Conservation (phyloP, 1,284 basidiomycete genomes). For the Serendipita sp. region DNA sequence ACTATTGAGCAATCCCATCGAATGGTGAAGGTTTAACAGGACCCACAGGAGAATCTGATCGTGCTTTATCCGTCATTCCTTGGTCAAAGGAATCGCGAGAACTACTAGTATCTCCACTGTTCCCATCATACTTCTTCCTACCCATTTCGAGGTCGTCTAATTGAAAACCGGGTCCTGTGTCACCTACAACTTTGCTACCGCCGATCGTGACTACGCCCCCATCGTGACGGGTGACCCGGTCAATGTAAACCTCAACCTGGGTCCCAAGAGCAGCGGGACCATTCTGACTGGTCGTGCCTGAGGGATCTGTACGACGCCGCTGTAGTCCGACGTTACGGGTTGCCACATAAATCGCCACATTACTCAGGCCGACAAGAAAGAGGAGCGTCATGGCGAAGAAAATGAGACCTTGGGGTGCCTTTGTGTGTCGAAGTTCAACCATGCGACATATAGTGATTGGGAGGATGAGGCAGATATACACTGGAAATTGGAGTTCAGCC, state of each 20-base stretch:
- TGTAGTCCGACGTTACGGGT: background rate
- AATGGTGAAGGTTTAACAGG: too few species aligned
- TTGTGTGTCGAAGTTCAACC: background rate
- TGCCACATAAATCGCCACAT: background rate
- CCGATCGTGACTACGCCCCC: background rate
- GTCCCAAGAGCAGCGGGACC: background rate
- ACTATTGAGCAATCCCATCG: too few species aligned
- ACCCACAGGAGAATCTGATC: too few species aligned
- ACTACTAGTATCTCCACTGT: background rate
- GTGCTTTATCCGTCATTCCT: too few species aligned
- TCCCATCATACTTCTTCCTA: background rate
- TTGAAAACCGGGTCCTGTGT: background rate
- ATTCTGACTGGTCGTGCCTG: background rate
- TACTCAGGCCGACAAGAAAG: background rate
- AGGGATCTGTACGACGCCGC: background rate
- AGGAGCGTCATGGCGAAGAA: background rate
- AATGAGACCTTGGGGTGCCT: background rate
- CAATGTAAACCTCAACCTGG: background rate
- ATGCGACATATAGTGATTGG: conserved; percentile 1
- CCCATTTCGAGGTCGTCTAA: background rate
- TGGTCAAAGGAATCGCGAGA: too few species aligned
- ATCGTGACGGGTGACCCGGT: background rate
- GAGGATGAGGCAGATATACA: conserved; percentile 1
- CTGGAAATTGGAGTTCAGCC: background rate
- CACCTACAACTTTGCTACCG: background rate